Percentiles rank a stretch among this genome's conserved stretches.
These are phyloP conservation scores for Globisporangium splendens DNA, from an alignment of 352 stramenopile species.

Conservation along the genomic window DNA sequence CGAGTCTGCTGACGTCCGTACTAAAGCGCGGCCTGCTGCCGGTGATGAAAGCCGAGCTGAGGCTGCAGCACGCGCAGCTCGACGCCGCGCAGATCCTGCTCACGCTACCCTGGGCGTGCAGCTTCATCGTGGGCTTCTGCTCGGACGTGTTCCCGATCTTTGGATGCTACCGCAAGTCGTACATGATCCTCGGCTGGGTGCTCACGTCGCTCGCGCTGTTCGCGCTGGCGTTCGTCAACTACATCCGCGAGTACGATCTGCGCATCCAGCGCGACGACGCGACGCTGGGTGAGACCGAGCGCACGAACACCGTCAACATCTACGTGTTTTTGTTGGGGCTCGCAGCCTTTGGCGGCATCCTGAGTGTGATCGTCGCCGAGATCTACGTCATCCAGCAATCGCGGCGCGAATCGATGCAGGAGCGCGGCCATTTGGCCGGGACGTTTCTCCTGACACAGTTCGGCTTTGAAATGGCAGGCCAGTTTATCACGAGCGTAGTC, in stretches of 20 bases:
- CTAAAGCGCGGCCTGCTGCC: conserved; percentile 36
- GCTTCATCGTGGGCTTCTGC: conserved; percentile 45
- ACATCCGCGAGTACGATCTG: conserved; percentile 41
- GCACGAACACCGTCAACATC: conserved; percentile 28
- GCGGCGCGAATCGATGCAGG: conserved; percentile 32
- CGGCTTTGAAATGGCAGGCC: conserved; percentile 37
- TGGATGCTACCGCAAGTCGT: conserved; percentile 43
- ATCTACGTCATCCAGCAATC: conserved; percentile 59
- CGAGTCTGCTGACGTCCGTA: conserved; percentile 29
- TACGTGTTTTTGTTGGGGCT: conserved; percentile 45
- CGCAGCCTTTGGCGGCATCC: conserved; percentile 43
- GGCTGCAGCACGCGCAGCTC: conserved; percentile 26
- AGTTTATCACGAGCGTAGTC: conserved; percentile 38
- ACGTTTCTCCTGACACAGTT: conserved; percentile 55
- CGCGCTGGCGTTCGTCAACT: conserved; percentile 48
- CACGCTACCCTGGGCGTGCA: conserved; percentile 45
- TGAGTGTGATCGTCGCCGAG: conserved; percentile 45
- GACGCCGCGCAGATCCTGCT: conserved; percentile 34
- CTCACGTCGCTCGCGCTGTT: conserved; percentile 44
- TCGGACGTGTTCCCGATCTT: conserved; percentile 48
- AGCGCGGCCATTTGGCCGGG: conserved; percentile 33
- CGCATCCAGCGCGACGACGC: conserved; percentile 18
- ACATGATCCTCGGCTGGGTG: conserved; percentile 50
- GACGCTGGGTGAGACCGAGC: conserved; percentile 15
- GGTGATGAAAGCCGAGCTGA: conserved; percentile 37